phyloP scores from a whole-genome alignment of 352 stramenopile species.

The Phytopythium kandeliae region DNA sequence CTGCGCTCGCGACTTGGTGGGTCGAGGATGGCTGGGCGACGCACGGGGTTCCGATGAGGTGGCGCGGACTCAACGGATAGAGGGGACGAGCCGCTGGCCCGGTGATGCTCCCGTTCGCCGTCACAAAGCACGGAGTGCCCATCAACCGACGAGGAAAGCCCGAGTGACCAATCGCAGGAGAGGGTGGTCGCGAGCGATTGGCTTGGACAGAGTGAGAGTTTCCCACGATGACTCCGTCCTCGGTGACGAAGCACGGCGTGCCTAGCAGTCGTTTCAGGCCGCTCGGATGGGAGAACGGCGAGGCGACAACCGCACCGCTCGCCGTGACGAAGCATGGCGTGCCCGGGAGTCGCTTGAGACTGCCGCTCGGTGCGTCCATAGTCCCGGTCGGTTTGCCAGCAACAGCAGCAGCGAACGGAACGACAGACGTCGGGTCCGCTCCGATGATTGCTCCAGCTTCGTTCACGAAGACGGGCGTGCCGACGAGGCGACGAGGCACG shows the following conservation, averaged over 20 bases:
- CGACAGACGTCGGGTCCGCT: too few relatives aligned
- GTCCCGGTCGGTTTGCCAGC: too few relatives aligned
- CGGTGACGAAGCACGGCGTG: constrained; percentile 2
- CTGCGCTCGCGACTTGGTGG: not conserved
- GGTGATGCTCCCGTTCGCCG: not conserved
- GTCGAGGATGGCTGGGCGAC: not conserved
- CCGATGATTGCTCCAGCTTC: too few relatives aligned
- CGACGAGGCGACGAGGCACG: too few relatives aligned
- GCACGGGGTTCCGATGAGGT: not conserved
- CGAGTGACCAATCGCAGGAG: too few relatives aligned
- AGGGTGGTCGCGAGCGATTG: not conserved
- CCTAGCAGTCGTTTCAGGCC: not conserved
- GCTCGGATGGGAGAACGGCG: not conserved
- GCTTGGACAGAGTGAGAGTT: not conserved
- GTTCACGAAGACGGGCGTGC: too few relatives aligned
- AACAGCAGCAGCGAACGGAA: too few relatives aligned
- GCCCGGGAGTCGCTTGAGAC: too few relatives aligned
- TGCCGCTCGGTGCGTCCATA: too few relatives aligned
- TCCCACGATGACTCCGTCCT: not conserved
- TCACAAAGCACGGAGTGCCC: constrained; percentile 2
- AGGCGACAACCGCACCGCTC: too few relatives aligned
- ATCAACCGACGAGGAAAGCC: too few relatives aligned
- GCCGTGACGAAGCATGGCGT: too few relatives aligned
- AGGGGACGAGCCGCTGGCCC: not conserved
- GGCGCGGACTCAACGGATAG: not conserved